phyloP scores from a whole-genome alignment of 2,329 filamentous ascomycete species.

The Fusarium tuaranense region DNA sequence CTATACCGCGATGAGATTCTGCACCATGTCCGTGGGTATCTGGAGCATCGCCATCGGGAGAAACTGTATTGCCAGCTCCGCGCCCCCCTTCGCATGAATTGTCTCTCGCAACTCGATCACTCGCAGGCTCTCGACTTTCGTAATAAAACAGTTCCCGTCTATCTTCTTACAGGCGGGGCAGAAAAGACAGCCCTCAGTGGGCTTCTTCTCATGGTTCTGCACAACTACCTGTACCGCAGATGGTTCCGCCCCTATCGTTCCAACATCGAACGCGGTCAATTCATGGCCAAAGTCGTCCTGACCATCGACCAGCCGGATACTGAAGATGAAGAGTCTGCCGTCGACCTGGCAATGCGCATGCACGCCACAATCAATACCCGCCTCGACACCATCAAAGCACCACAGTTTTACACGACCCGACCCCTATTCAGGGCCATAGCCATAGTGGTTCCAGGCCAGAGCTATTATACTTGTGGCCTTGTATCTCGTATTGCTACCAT shows the following conservation, averaged over 20 bases:
- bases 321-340: background rate
- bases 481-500: background rate
- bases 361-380: constrained; percentile 2
- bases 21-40: background rate
- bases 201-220: background rate
- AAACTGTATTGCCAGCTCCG: background rate
- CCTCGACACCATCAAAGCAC: background rate
- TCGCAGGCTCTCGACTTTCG: background rate
- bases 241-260: constrained; percentile 15
- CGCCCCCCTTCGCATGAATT: background rate
- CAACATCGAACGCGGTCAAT: constrained; percentile 5
- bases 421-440: constrained; percentile 9
- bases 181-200: background rate
- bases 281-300: background rate
- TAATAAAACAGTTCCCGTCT: constrained; percentile 6
- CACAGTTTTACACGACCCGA: constrained; percentile 3
- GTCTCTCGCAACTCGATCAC: background rate
- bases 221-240: constrained; percentile 4
- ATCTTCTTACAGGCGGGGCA: background rate
- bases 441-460: constrained; percentile 5
- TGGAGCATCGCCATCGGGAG: background rate
- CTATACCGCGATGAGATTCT: constrained; percentile 1
- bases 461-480: background rate
- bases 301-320: background rate
- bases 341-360: background rate